A percentile compares a stretch with the other conserved stretches of the same genome.
Conservation (phyloP, 768 basidiomycete species). For the Trametes villosa region DNA sequence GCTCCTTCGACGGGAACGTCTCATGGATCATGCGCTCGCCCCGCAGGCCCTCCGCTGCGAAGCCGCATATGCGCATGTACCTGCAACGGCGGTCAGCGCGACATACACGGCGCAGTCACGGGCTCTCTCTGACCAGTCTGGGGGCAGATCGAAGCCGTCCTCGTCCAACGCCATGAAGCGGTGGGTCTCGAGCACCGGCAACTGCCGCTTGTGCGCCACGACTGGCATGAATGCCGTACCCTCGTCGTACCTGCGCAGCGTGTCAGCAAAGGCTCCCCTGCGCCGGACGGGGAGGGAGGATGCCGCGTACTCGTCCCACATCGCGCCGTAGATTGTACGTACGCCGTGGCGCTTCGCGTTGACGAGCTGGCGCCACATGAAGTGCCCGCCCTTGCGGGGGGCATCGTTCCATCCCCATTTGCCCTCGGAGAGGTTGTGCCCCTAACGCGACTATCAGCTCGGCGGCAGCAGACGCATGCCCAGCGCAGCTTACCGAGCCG, state of each 20-base stretch:
- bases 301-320: slow-evolving; percentile 83
- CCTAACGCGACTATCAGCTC: slow-evolving; percentile 43
- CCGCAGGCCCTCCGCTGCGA: slow-evolving; percentile 69
- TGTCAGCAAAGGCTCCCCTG: slow-evolving; percentile 2
- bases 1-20: slow-evolving; percentile 68
- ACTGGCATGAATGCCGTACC: slow-evolving; percentile 84
- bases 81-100: slow-evolving; percentile 35
- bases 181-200: slow-evolving; percentile 63
- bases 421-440: slow-evolving; percentile 71
- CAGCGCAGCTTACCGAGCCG: slow-evolving; percentile 68
- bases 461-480: background rate
- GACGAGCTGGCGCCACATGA: slow-evolving; percentile 79
- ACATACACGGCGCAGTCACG: background rate
- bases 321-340: slow-evolving; percentile 75
- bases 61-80: slow-evolving; percentile 81
- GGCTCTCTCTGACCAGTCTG: slow-evolving; percentile 67
- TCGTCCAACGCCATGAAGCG: slow-evolving; percentile 75
- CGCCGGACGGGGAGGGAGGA: background rate
- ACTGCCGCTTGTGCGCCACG: slow-evolving; percentile 56
- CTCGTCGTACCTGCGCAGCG: slow-evolving; percentile 70
- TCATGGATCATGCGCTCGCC: slow-evolving; percentile 66
- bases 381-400: slow-evolving; percentile 71
- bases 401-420: slow-evolving; percentile 76
- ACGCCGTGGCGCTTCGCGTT: slow-evolving; percentile 66
- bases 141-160: slow-evolving; percentile 76